Evolutionary conservation across 768 basidiomycete genomes (phyloP).

Genomic region (Lactarius evosmus): DNA sequence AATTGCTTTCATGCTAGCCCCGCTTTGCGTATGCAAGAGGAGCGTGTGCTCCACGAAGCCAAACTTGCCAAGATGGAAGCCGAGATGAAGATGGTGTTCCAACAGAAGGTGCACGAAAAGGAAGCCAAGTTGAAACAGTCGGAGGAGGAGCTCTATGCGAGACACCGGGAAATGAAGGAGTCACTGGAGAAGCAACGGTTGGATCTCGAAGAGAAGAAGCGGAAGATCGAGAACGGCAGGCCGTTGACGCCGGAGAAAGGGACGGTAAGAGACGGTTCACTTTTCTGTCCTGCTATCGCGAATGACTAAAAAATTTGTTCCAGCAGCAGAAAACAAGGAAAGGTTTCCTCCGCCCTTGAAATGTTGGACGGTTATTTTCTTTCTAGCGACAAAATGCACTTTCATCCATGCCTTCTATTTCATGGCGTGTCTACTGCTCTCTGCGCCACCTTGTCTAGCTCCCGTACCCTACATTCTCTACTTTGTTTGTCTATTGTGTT

Average conservation of each 20-base stretch:
- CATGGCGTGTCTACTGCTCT: slow-evolving; percentile 37
- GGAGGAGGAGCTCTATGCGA: slow-evolving; percentile 97
- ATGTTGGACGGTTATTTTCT: slow-evolving; percentile 28
- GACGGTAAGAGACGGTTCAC: slow-evolving; percentile 51
- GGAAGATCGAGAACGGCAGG: slow-evolving; percentile 89
- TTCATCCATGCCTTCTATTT: slow-evolving; percentile 34
- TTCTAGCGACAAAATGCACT: slow-evolving; percentile 33
- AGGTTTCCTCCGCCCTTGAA: slow-evolving; percentile 68
- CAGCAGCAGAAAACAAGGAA: slow-evolving; percentile 47
- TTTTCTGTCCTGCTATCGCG: slow-evolving; percentile 9
- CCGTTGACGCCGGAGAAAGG: slow-evolving; percentile 94
- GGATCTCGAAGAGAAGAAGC: slow-evolving; percentile 98
- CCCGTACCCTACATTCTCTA: slow-evolving; percentile 45
- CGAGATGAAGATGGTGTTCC: slow-evolving; percentile 99
- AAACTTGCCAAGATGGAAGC: slow-evolving; percentile 99
- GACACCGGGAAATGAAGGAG: slow-evolving; percentile 99
- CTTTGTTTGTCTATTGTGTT: slow-evolving; percentile 28
- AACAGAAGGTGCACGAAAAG: slow-evolving; percentile 99
- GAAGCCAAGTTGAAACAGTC: slow-evolving; percentile 98
- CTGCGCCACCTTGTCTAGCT: slow-evolving; percentile 39
- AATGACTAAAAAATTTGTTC: not conserved
- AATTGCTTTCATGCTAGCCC: slow-evolving; percentile 52
- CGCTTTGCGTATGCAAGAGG: slow-evolving; percentile 93
- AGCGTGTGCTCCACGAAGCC: slow-evolving; percentile 92
- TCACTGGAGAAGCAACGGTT: slow-evolving; percentile 92